Percentiles rank a stretch among this genome's conserved stretches.
Evolutionary conservation across 2,329 filamentous ascomycete genomes (phyloP).

Genomic region (Beauveria bassiana): DNA sequence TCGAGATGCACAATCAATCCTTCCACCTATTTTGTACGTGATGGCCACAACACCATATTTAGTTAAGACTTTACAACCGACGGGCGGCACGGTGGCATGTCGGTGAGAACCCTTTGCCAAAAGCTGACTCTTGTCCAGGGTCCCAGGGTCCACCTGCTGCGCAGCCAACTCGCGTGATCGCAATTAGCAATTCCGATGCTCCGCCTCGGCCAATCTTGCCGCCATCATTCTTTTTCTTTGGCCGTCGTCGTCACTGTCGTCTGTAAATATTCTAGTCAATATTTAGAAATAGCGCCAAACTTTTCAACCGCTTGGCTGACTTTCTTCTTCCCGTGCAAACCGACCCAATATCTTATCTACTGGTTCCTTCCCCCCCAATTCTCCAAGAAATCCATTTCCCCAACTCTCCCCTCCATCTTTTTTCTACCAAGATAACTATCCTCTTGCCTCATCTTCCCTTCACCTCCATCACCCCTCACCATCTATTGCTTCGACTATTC

Average conservation of each 20-base stretch:
- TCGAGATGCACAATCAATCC: not conserved
- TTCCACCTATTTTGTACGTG: not conserved
- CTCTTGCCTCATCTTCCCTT: not conserved
- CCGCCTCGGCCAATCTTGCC: conserved; percentile 1
- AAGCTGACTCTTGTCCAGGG: not conserved
- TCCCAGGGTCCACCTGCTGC: not conserved
- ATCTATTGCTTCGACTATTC: not conserved
- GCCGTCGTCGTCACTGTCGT: too few species aligned
- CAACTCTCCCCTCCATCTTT: not conserved
- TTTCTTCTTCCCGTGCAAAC: too few species aligned
- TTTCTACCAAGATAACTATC: not conserved
- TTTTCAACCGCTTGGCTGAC: too few species aligned
- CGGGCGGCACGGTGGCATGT: not conserved
- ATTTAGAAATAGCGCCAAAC: too few species aligned
- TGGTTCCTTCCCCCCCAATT: conserved; percentile 2
- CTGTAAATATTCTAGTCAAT: too few species aligned
- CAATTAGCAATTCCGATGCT: conserved; percentile 10
- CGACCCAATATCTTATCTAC: not conserved
- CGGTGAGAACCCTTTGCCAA: not conserved
- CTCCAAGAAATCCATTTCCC: not conserved
- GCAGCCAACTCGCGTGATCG: conserved; percentile 10
- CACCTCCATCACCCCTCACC: not conserved
- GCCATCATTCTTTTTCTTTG: not conserved
- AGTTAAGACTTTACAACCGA: not conserved
- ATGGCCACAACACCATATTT: not conserved